Conservation (phyloP, 805 yeast genomes). For the Wickerhamiella hasegawae region DNA sequence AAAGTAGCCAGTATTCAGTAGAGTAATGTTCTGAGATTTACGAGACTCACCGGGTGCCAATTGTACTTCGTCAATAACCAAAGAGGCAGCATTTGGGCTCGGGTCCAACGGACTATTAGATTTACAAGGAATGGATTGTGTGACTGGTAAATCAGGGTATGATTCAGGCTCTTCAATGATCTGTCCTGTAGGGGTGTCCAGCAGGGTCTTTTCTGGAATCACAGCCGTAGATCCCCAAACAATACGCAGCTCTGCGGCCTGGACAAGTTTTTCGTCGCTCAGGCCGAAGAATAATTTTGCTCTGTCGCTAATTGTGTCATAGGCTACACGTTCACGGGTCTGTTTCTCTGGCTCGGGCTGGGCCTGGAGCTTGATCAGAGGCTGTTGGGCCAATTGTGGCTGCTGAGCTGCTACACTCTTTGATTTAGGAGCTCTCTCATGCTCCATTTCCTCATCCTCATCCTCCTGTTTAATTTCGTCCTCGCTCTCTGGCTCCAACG, state of each 20-base stretch:
- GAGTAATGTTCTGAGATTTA: neutral
- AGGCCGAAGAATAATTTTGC: constrained; percentile 33
- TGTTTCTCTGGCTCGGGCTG: neutral
- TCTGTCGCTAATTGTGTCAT: constrained; percentile 25
- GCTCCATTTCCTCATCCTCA: neutral
- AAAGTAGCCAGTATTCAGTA: constrained; percentile 9
- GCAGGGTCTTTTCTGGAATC: constrained; percentile 22
- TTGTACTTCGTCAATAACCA: constrained; percentile 4
- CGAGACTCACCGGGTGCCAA: constrained; percentile 6
- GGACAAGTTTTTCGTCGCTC: constrained; percentile 28
- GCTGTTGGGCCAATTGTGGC: no score
- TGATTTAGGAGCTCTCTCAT: neutral
- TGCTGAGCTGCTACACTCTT: neutral
- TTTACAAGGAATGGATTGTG: no score
- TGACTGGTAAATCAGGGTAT: no score
- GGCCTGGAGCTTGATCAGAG: neutral
- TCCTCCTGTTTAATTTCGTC: neutral
- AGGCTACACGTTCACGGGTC: neutral
- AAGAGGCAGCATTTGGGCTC: no score
- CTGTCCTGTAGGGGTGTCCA: no score
- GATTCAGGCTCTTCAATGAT: no score
- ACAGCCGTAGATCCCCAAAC: constrained; percentile 36
- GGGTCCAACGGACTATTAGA: no score
- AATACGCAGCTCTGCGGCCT: constrained; percentile 29
- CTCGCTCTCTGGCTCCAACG: constrained; percentile 37